Evolutionary conservation across 108 stramenopile species (phyloP), one percentile per base, ranked within the genome.

Genomic region (Cyclotella kingstonii): DNA sequence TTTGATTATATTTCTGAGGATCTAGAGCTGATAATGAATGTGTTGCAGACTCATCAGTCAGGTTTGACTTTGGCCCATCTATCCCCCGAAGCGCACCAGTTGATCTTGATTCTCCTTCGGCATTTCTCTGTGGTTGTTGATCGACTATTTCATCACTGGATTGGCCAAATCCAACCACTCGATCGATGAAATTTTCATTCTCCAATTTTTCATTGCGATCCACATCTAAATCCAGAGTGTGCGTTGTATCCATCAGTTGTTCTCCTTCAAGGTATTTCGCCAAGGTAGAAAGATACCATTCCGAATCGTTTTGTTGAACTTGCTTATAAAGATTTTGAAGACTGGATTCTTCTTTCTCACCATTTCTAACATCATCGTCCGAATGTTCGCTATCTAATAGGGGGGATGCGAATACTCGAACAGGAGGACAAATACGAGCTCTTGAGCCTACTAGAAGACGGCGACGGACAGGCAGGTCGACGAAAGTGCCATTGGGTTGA

Each of bases 271-370:
- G 30, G 49, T 68, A 59, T 22, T 63, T 59, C 5, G 66, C 57
- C 42, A 68, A 68, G 26, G 56, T 73, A 18, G 57, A 60, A 36
- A 49, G 47, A 40, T 45, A 76, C 75, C 75, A 76, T 55, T 76
- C 75, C 5, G 75, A 63, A 63, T 76, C 75, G n/a, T 75, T 65
- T 51, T 68, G 46, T 56, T 76, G 66, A 19, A 76, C 75, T 42
- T 63, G 62, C 23, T 68, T 52, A 62, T 76, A 76, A 17, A 76
- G 38, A 9, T 45, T 67, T 51, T 68, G 55, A 18, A 76, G 19
- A 35, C 14, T 53, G 18, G n/a, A 40, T 22, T 76, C 62, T 15
- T 59, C 61, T 2, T 42, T 45, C 8, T 46, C 15, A 18, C 50
- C 21, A 23, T 60, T 54, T 22, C 6, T 29, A 34, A 14, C 39